Conservation (phyloP, 129 eudicot genomes). For the Artemisia tridentata region DNA sequence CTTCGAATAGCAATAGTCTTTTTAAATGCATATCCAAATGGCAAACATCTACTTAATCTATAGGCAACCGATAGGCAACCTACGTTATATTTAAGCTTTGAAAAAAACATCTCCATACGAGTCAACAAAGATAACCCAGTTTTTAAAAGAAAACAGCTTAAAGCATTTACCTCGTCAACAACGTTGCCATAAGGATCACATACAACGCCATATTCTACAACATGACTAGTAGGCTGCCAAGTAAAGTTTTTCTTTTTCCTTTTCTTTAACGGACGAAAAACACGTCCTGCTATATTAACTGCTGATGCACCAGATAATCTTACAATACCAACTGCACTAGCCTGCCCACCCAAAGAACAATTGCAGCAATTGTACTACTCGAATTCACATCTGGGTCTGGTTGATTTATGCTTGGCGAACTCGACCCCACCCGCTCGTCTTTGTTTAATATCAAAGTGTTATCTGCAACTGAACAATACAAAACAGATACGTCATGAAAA, state of each 20-base stretch:
- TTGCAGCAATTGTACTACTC: constrained; percentile 88
- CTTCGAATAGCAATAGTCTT: too few relatives aligned
- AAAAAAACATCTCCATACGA: neutral
- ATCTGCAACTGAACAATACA: constrained; percentile 28
- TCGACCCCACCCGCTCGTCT: constrained; percentile 61
- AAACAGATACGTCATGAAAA: neutral
- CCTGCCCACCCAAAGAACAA: constrained; percentile 93
- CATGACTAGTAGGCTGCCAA: constrained; percentile 89
- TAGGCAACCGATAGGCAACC: too few relatives aligned
- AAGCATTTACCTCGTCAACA: constrained; percentile 70
- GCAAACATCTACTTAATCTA: too few relatives aligned
- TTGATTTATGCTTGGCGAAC: constrained; percentile 14
- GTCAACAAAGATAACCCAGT: too few relatives aligned
- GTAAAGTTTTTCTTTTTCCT: constrained; percentile 37
- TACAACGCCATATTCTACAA: constrained; percentile 87
- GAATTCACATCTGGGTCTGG: constrained; percentile 41
- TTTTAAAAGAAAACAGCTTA: too few relatives aligned
- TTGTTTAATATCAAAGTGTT: constrained; percentile 41
- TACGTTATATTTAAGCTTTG: neutral
- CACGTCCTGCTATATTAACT: constrained; percentile 51
- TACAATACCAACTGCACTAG: constrained; percentile 94
- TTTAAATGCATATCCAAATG: too few relatives aligned
- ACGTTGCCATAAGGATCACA: constrained; percentile 60
- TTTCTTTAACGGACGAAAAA: constrained; percentile 54
- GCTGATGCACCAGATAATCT: constrained; percentile 86